Evolutionary conservation across 352 stramenopile species (phyloP), one percentile per base, ranked within the genome.

Genomic region (Thraustotheca clavata): DNA sequence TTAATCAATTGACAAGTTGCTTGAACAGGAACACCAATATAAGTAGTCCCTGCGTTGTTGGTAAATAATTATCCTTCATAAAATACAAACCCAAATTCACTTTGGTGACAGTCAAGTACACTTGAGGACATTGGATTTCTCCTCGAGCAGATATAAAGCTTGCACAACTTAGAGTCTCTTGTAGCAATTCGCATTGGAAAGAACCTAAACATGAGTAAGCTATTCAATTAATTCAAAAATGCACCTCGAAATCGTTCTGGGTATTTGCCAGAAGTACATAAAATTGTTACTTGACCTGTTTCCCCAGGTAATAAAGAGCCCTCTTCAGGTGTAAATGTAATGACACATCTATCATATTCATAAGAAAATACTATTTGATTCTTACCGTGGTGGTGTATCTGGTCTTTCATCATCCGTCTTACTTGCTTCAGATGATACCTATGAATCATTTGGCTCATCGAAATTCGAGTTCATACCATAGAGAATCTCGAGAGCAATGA

Each of bases 51-150:
- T 0, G 90, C 59, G 34, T 20, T 3, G 43, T 9, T 50, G 43
- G 12, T 29, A 14, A 50, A 22, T 14, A 43, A 20, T 50, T 12
- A 33, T 6, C 14, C 6, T 33, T 14, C 27, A 6, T 50, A 29
- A 12, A 33, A 29, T 7, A 52, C 43, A 9, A 8, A 24, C 43
- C 43, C 43, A 52, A 52, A 11, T 71, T 24, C 12, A 91, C 38
- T 29, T 71, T 70, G 0, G 74, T 74, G 0, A 81, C 73, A 16
- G 79, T 75, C 6, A 93, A 69, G 59, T 80, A 91, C 1, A 91
- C 80, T 41, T 86, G 88, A 4, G 83, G 81, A 9, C 73, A 81
- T 34, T 93, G 81, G 62, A 93, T 89, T 66, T 90, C 80, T 18
- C 76, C 81, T 2, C 83, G 76, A 5, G 76, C 76, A 8, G 57